These are phyloP conservation scores for Fusarium tjaetaba DNA, from an alignment of 2,329 filamentous ascomycete genomes.

Conservation along the genomic window DNA sequence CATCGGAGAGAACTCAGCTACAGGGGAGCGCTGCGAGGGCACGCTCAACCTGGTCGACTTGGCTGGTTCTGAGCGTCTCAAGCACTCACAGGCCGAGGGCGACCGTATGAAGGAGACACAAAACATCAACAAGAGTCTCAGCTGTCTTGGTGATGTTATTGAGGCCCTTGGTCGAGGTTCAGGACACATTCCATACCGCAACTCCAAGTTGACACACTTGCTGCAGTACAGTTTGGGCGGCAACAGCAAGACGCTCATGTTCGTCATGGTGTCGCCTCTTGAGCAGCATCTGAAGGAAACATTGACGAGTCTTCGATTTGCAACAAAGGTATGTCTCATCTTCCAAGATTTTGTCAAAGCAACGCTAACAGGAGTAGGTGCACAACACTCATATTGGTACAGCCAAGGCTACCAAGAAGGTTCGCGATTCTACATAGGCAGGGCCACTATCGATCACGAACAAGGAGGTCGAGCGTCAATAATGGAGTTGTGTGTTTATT, in stretches of 20 bases:
- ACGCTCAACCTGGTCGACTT: constrained; percentile 96
- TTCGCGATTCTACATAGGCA: constrained; percentile 51
- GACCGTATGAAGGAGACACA: constrained; percentile 93
- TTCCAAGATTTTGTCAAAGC: neutral
- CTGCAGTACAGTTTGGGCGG: constrained; percentile 94
- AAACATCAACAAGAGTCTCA: constrained; percentile 95
- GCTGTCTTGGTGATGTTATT: constrained; percentile 93
- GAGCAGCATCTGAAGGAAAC: constrained; percentile 93
- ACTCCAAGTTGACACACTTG: constrained; percentile 96
- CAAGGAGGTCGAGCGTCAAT: neutral
- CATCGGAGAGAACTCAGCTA: constrained; percentile 74
- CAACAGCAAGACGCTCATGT: constrained; percentile 98
- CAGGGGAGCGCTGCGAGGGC: constrained; percentile 86
- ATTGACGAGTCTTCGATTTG: constrained; percentile 93
- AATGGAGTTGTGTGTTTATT: constrained; percentile 3
- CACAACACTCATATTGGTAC: constrained; percentile 94
- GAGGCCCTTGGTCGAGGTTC: constrained; percentile 87
- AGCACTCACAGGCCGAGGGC: constrained; percentile 86
- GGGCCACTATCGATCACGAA: neutral
- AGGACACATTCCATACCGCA: constrained; percentile 90
- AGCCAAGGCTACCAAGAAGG: constrained; percentile 78
- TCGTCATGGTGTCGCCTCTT: constrained; percentile 95
- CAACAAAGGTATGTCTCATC: constrained; percentile 77
- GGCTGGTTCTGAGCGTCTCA: constrained; percentile 90
- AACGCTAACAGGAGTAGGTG: constrained; percentile 58